These are phyloP conservation scores for Hansenula anomala DNA, from an alignment of 1,139 yeast genomes.

Conservation along the genomic window DNA sequence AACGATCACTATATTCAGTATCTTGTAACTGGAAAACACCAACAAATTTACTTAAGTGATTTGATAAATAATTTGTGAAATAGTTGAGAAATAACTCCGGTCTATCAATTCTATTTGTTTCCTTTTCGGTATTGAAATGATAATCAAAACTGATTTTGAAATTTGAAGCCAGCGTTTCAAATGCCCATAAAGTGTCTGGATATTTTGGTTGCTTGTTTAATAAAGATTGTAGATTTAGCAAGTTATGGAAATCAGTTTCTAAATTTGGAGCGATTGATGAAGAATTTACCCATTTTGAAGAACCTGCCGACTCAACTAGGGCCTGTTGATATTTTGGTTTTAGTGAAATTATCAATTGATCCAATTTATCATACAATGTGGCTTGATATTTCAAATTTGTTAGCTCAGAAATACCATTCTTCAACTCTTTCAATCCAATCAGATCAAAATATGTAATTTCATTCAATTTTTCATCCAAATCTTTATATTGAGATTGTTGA, in stretches of 20 bases:
- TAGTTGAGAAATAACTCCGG: slow-evolving; percentile 79
- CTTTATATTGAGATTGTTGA: slow-evolving; percentile 15
- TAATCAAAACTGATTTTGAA: slow-evolving; percentile 60
- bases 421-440: slow-evolving; percentile 16
- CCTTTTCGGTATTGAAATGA: slow-evolving; percentile 61
- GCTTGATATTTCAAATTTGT: slow-evolving; percentile 9
- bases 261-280: slow-evolving; percentile 12
- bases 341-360: slow-evolving; percentile 6
- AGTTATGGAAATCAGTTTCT: slow-evolving; percentile 17
- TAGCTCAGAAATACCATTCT: slow-evolving; percentile 17
- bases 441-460: slow-evolving; percentile 13
- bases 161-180: slow-evolving; percentile 51
- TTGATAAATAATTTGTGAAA: slow-evolving; percentile 44
- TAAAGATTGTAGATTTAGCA: slow-evolving; percentile 38
- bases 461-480: slow-evolving; percentile 5
- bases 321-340: slow-evolving; percentile 2
- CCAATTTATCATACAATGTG: slow-evolving; percentile 5
- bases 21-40: slow-evolving; percentile 28
- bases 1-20: slow-evolving; percentile 22
- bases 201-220: slow-evolving; percentile 27
- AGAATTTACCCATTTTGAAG: slow-evolving; percentile 15
- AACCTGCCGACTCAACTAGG: slow-evolving; percentile 12
- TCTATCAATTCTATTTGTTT: slow-evolving; percentile 65
- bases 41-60: slow-evolving; percentile 36
- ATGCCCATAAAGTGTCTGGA: slow-evolving; percentile 53